Evolutionary conservation across 2,329 filamentous ascomycete species (phyloP).

Genomic region (Colletotrichum sublineola): DNA sequence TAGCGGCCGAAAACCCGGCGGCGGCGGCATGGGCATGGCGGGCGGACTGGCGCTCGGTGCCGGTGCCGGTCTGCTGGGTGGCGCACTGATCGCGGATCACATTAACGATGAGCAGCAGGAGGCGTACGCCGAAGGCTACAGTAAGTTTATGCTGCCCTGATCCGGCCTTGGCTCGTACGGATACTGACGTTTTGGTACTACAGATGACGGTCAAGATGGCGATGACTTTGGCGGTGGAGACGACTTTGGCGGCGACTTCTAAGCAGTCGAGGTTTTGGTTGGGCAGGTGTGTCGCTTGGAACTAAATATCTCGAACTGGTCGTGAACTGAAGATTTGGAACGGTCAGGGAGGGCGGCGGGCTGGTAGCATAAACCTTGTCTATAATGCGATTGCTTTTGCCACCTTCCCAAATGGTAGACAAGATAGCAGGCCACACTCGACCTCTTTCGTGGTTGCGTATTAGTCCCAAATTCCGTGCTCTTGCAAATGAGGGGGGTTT

Average conservation of each 20-base stretch:
- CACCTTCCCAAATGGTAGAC: background rate
- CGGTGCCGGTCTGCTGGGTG: conserved; percentile 85
- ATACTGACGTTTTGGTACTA: conserved; percentile 40
- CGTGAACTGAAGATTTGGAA: background rate
- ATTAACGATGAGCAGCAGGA: conserved; percentile 73
- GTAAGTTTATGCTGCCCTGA: conserved; percentile 47
- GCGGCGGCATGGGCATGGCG: conserved; percentile 67
- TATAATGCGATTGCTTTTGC: conserved; percentile 19
- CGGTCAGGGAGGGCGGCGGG: background rate
- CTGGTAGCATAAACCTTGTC: conserved; percentile 3
- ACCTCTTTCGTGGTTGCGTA: background rate
- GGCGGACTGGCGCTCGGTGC: conserved; percentile 83
- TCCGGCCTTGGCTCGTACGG: background rate
- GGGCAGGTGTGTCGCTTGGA: no score
- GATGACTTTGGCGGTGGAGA: conserved; percentile 47
- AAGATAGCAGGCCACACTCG: background rate
- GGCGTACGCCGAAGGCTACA: conserved; percentile 63
- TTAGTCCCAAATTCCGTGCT: background rate
- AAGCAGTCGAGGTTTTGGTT: conserved; percentile 37
- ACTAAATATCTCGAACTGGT: background rate
- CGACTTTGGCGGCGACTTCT: conserved; percentile 56
- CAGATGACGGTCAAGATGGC: conserved; percentile 43
- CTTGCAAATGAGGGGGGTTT: background rate
- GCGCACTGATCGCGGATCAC: conserved; percentile 77
- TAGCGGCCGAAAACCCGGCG: conserved; percentile 47